These are phyloP conservation scores for Eucalyptus shirleyi DNA, from an alignment of 345 rosid genomes.

Conservation along the genomic window DNA sequence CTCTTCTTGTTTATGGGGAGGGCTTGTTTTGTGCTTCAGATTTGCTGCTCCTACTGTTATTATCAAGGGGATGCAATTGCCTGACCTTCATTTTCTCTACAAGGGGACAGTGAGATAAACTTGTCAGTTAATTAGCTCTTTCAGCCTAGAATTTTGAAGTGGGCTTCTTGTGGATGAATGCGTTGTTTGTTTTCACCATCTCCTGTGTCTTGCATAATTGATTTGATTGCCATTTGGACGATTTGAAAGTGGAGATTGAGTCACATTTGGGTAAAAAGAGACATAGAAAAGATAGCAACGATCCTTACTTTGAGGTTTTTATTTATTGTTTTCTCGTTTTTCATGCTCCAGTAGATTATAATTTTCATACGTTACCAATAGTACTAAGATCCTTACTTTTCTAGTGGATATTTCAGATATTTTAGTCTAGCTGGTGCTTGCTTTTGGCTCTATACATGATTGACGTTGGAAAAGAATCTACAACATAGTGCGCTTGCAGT, in stretches of 20 bases:
- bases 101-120: not conserved
- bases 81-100: not conserved
- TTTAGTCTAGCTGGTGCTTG: not conserved
- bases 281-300: not conserved
- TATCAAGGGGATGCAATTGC: not conserved
- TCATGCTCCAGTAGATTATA: not conserved
- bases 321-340: not conserved
- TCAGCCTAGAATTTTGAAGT: not conserved
- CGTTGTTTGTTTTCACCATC: not conserved
- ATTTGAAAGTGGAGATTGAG: not conserved
- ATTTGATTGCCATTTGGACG: not conserved
- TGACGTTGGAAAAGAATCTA: not conserved
- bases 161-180: not conserved
- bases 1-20: not conserved
- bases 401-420: not conserved
- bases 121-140: not conserved
- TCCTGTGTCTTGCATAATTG: not conserved
- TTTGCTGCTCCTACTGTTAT: not conserved
- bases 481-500: not conserved
- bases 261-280: not conserved
- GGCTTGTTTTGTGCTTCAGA: not conserved
- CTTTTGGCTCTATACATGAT: not conserved
- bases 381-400: not conserved
- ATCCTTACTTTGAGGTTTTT: not conserved
- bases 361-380: not conserved